A percentile compares a stretch with the other conserved stretches of the same genome.
These are phyloP conservation scores for Suillus subaureus DNA, from an alignment of 768 basidiomycete genomes.

Conservation along the genomic window DNA sequence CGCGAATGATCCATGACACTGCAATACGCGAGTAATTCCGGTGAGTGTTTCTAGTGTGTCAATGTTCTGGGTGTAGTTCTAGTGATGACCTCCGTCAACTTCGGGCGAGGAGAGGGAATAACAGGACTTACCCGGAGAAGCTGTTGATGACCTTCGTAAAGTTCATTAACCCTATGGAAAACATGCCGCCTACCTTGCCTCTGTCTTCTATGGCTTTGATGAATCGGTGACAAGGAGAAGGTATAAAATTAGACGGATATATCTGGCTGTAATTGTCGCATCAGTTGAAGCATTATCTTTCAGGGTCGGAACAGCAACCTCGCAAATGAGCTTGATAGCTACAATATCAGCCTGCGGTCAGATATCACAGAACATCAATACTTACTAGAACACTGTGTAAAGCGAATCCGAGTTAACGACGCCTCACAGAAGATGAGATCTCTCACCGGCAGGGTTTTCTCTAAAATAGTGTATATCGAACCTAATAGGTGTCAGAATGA, in stretches of 20 bases:
- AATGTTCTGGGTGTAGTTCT: conserved; percentile 98
- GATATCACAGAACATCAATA: conserved; percentile 7
- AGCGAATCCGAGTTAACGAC: conserved; percentile 2
- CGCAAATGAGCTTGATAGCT: conserved; percentile 68
- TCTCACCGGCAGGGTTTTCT: conserved; percentile 76
- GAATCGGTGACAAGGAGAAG: conserved; percentile 91
- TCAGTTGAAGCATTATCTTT: conserved; percentile 13
- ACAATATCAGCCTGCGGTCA: conserved; percentile 8
- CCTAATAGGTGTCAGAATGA: conserved; percentile 43
- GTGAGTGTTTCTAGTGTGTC: conserved; percentile 91
- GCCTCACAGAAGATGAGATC: not conserved
- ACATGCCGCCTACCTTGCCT: conserved; percentile 56
- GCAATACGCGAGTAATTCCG: conserved; percentile 81
- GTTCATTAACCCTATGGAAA: conserved; percentile 3
- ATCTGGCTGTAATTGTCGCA: conserved; percentile 61
- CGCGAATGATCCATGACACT: conserved; percentile 94
- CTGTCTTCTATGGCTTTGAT: conserved; percentile 87
- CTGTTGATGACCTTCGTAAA: conserved; percentile 32
- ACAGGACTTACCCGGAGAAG: conserved; percentile 56
- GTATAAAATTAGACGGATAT: conserved; percentile 88
- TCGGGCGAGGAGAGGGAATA: conserved; percentile 1
- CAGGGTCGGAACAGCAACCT: conserved; percentile 43
- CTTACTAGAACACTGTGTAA: conserved; percentile 30
- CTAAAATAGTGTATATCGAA: conserved; percentile 87
- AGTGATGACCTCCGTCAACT: conserved; percentile 19